Evolutionary conservation across 768 basidiomycete genomes (phyloP).

Genomic region (Leccinum pellstonianum): DNA sequence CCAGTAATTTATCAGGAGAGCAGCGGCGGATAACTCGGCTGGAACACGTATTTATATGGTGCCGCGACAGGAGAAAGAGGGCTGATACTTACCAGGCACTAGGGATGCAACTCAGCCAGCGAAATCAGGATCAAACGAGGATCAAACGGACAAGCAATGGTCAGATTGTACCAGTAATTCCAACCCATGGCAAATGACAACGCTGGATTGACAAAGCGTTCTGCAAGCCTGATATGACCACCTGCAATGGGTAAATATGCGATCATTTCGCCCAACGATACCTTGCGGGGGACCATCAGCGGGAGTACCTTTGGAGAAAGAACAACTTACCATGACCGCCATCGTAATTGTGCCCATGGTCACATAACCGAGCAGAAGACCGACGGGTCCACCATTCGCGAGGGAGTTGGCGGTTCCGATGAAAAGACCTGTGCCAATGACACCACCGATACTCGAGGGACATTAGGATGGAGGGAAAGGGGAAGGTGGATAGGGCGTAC

Average conservation of each 20-base stretch:
- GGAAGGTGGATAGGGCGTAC: slow-evolving; percentile 27
- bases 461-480: background rate
- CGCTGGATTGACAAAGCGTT: slow-evolving; percentile 78
- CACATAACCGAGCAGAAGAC: slow-evolving; percentile 41
- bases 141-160: slow-evolving; percentile 14
- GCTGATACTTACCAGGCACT: background rate
- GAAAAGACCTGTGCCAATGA: slow-evolving; percentile 29
- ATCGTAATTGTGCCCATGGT: slow-evolving; percentile 34
- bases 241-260: slow-evolving; percentile 77
- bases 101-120: background rate
- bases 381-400: slow-evolving; percentile 40
- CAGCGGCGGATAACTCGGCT: background rate
- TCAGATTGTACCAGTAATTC: slow-evolving; percentile 49
- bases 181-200: slow-evolving; percentile 57
- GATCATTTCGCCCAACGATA: slow-evolving; percentile 60
- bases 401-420: slow-evolving; percentile 17
- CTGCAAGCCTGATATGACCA: slow-evolving; percentile 77
- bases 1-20: background rate
- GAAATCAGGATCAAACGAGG: background rate
- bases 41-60: background rate
- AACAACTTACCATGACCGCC: slow-evolving; percentile 29
- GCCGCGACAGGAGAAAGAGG: background rate
- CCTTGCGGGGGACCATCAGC: too few species aligned
- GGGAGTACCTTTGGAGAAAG: background rate
- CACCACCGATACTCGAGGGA: slow-evolving; percentile 44